Evolutionary conservation across 306 rosid species (phyloP), one percentile per base, ranked within the genome.

Genomic region (Begonia loranthoides): DNA sequence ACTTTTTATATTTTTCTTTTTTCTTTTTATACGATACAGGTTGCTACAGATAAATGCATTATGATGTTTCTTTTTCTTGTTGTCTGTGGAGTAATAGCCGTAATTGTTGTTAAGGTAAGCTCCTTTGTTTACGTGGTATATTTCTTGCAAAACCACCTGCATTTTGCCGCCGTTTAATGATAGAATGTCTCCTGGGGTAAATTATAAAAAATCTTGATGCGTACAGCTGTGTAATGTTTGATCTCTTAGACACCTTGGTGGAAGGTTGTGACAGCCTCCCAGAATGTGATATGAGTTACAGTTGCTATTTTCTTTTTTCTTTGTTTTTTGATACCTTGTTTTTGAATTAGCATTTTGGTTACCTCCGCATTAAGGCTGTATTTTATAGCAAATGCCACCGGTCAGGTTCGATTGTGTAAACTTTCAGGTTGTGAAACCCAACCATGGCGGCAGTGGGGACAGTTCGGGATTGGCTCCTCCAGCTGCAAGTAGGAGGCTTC

Each of bases 391-490:
- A 28, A 28, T 28, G 9, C 15, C 47, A 7, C 4, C 14, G 6
- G 5, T 43, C 3, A 0, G 47, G 15, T 11, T 5, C 15, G 47
- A n/a, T 43, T 41, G 7, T 40, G 9, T 51, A 19, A 39, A 49
- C 9, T 34, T 73, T 69, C 81, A 92, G 99, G 71, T 92, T 73
- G 88, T 92, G 74, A 54, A 86, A 59, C 99, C 96, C 41, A 45
- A 66, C 70, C 83, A 86, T 83, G 83, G 86, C 68, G 64, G 78
- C 70, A 76, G 83, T 49, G 75, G 76, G 70, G 93, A 80, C 66
- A 83, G 83, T 58, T 95, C 96, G 34, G 99, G 99, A 53, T 62
- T 92, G 86, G 99, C 96, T 10, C 99, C 99, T 28, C 99, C 99
- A 51, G 99, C 60, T 17, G 93, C 94, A 13, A 45, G 66, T 10